Evolutionary conservation across 495 filamentous ascomycete species (phyloP), one percentile per base, ranked within the genome.

Genomic region (Penicillium tannophilum): DNA sequence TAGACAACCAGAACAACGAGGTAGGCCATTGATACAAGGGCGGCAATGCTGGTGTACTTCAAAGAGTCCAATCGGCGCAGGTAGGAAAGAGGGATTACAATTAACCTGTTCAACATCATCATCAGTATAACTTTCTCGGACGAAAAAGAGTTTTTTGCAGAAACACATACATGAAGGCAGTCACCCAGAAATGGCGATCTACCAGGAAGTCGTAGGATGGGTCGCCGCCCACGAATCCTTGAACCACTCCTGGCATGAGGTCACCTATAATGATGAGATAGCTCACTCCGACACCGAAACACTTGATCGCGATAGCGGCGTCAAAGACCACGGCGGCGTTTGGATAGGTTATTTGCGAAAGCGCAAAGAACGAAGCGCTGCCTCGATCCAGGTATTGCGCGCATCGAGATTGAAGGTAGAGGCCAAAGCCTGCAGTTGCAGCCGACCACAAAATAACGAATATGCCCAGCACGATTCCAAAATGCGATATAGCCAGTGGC

Each of bases 251-350:
- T 2, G 95, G 94, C 94, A 98, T 98, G 62, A 98, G 79, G 68
- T 98, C 94, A 17, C 94, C 94, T 63, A 98, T 98, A 63, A 98
- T 97, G 61, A 98, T 98, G 63, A 98, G 84, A 72, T 98, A 98
- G 69, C 92, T 96, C 43, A 98, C 89, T 8, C 89, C 95, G 17
- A 98, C 94, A 55, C 88, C 94, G 74, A 98, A 98, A 70, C 94
- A 98, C 68, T 98, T 98, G 67, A 98, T 90, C 7, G 93, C 91
- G 67, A 98, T 98, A 0, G 94, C 94, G 4, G 88, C 88, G 76
- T 98, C 94, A 74, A 98, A 98, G 28, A 98, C 78, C 30, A 98
- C 90, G 4, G 94, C 91, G 0, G 94, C 93, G 73, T 96, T 97
- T 2, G 94, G 94, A 67, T 98, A 98, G 19, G 94, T 98, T 42